A percentile compares a stretch with the other conserved stretches of the same genome.
Conservation (phyloP, 1,284 basidiomycete species). For the Peniophora sp. region DNA sequence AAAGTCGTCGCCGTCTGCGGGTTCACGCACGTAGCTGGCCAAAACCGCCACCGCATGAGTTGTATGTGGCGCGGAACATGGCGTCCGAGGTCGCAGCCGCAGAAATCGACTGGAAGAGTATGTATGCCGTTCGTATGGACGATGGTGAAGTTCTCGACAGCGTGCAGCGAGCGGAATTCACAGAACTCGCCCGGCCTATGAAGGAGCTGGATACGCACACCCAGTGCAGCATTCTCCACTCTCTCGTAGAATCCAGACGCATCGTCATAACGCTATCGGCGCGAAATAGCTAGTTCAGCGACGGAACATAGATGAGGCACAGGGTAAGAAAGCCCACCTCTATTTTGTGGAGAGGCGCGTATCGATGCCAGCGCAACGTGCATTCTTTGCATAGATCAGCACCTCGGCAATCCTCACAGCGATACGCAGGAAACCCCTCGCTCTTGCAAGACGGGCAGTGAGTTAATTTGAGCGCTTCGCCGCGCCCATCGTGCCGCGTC, state of each 20-base stretch:
- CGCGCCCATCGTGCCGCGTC: no score
- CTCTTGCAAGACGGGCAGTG: no score
- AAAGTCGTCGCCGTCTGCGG: constrained; percentile 7
- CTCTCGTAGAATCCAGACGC: neutral
- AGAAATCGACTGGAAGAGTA: constrained; percentile 1
- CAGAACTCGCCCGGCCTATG: neutral
- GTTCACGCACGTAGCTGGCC: neutral
- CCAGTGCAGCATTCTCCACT: neutral
- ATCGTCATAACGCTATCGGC: neutral
- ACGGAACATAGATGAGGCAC: no score
- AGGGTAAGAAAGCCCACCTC: neutral
- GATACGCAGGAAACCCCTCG: neutral
- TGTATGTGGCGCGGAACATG: neutral
- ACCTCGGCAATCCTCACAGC: neutral
- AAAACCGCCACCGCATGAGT: constrained; percentile 1
- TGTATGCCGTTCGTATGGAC: constrained; percentile 4
- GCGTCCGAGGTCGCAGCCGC: neutral
- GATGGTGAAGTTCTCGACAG: neutral
- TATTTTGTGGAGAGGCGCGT: neutral
- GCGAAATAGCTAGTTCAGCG: neutral
- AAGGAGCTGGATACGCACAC: neutral
- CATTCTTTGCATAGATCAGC: neutral
- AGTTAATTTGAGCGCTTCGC: no score
- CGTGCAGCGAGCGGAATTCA: neutral
- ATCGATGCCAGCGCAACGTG: neutral